Percentiles rank a stretch among this genome's conserved stretches.
Evolutionary conservation across 1,139 yeast genomes (phyloP).

Genomic region (Pichia sp.): DNA sequence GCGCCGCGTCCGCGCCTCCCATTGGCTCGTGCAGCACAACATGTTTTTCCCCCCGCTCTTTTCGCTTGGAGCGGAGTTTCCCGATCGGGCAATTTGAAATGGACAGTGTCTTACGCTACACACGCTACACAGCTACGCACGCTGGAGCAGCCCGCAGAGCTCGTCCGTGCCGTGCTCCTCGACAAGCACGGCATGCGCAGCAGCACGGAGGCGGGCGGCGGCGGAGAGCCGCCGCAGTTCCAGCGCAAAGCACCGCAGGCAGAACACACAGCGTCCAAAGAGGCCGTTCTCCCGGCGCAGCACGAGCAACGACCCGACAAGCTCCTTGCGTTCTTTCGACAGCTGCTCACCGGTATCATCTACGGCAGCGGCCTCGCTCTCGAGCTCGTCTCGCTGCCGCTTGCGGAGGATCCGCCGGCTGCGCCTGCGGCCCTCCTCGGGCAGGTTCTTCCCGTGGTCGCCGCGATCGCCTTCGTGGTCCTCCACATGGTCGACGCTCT

Average conservation of each 20-base stretch:
- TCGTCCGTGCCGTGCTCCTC: slow-evolving; percentile 6
- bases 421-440: background rate
- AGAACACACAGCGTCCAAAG: slow-evolving; percentile 16
- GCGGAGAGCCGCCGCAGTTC: slow-evolving; percentile 4
- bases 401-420: slow-evolving; percentile 1
- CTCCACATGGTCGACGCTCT: background rate
- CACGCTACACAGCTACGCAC: too few relatives aligned
- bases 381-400: too few relatives aligned
- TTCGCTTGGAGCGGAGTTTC: background rate
- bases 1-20: slow-evolving; percentile 2
- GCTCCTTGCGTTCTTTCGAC: slow-evolving; percentile 3
- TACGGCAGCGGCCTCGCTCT: background rate
- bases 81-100: slow-evolving; percentile 2
- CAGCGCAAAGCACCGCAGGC: slow-evolving; percentile 13
- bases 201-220: background rate
- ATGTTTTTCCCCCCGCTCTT: background rate
- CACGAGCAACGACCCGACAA: background rate
- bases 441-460: too few relatives aligned
- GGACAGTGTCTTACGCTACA: too few relatives aligned
- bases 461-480: background rate
- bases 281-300: slow-evolving; percentile 8
- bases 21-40: slow-evolving; percentile 10
- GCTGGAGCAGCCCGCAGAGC: background rate
- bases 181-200: background rate
- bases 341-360: too few relatives aligned